Evolutionary conservation across 352 stramenopile species (phyloP), one percentile per base, ranked within the genome.

Genomic region (Phytophthora pisi): DNA sequence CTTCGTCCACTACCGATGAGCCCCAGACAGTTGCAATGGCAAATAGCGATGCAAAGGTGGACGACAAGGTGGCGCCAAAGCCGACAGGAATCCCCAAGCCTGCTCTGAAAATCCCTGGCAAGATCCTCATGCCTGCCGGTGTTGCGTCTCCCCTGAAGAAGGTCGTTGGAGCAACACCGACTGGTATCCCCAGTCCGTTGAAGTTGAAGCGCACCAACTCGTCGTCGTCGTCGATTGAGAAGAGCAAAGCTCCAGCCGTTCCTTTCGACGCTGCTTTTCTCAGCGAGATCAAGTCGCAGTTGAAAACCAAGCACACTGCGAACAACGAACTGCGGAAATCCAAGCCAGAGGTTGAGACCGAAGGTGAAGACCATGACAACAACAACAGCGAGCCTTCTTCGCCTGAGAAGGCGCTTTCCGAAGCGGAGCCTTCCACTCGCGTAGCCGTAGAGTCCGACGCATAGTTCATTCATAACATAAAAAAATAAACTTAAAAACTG

Each of bases 231-330:
- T 80, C 75, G 0, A 51, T 68, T 8, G 78, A 82, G 28, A 86
- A 81, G 60, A 73, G 18, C 23, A 64, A 64, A 28, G 45, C 31
- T 1, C 56, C 70, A 2, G 53, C 80, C n/a, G 58, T 77, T 31
- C 74, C 79, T 10, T 89, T 92, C 26, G 82, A 89, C 51, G 70
- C 59, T 31, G 66, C 74, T 8, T 87, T 82, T 4, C 77, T 91
- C 20, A 81, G 73, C 20, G 82, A 89, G 64, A 89, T 90, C 58
- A 82, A 81, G 34, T 74, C 67, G 4, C 76, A 86, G 58, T 62
- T 92, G 30, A 70, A 79, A 43, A 80, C 68, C 9, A 91, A 89
- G 61, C 81, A 92, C 57, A 60, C 57, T 0, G 57, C 53, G 6
- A 72, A 51, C 10, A 71, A 69, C 11, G 54, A 53, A 8, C 57